A percentile compares a stretch with the other conserved stretches of the same genome.
Conservation (phyloP, 139 green algal genomes). For the Volvox africanus region DNA sequence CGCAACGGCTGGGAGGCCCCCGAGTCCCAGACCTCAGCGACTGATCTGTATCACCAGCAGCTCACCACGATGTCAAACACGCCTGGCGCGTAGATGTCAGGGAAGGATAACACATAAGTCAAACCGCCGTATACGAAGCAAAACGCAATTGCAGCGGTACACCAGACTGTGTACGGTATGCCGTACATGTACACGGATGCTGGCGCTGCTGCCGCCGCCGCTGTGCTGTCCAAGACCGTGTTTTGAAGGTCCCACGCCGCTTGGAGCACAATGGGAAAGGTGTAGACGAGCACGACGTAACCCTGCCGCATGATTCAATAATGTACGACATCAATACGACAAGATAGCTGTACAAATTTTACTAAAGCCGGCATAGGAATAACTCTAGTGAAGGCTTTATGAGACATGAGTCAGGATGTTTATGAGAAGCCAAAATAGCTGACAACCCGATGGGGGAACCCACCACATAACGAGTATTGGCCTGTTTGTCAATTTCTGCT, state of each 20-base stretch:
- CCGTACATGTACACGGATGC: background rate
- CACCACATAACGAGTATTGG: slow-evolving; percentile 45
- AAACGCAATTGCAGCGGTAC: background rate
- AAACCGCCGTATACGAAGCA: slow-evolving; percentile 29
- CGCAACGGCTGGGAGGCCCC: no score
- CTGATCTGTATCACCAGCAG: background rate
- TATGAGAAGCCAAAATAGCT: no score
- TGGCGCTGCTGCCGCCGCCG: background rate
- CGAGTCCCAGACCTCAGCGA: no score
- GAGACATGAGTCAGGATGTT: no score
- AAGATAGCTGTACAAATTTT: no score
- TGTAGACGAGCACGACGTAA: slow-evolving; percentile 33
- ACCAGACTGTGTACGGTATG: background rate
- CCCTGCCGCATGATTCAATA: background rate
- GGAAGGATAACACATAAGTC: slow-evolving; percentile 10
- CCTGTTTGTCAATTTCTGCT: slow-evolving; percentile 28
- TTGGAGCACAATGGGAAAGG: slow-evolving; percentile 34
- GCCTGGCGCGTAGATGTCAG: slow-evolving; percentile 26
- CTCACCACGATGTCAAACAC: slow-evolving; percentile 37
- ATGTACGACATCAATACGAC: no score
- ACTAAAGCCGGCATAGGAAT: background rate
- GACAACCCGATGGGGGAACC: background rate
- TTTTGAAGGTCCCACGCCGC: background rate
- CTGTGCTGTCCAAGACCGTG: background rate
- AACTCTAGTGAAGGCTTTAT: background rate